A percentile compares a stretch with the other conserved stretches of the same genome.
Conservation (phyloP, 345 rosid species). For the Cardamine occulta region DNA sequence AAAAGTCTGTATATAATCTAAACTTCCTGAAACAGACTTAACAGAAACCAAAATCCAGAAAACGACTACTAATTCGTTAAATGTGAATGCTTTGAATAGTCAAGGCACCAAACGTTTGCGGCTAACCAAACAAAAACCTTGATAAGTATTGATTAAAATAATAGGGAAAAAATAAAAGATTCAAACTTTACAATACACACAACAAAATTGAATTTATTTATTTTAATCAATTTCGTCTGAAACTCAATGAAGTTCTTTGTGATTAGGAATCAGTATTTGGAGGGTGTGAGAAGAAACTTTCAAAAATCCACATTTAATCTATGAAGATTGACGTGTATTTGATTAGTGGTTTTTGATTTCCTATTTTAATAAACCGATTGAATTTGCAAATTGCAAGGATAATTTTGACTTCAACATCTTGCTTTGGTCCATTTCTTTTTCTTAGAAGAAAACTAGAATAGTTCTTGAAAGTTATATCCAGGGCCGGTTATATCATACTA, state of each 20-base stretch:
- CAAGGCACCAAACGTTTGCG: conserved; percentile 1
- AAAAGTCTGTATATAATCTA: not conserved
- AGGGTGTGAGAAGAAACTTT: not conserved
- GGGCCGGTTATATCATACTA: not conserved
- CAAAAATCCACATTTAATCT: not conserved
- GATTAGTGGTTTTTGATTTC: not conserved
- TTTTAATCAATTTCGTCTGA: not conserved
- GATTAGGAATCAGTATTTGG: conserved; percentile 6
- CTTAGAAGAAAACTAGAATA: not conserved
- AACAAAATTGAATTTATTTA: not conserved
- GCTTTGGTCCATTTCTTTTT: not conserved
- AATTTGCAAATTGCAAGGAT: not conserved
- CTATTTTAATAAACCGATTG: not conserved
- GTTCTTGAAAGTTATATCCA: not conserved
- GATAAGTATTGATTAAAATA: not conserved
- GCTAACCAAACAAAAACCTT: not conserved
- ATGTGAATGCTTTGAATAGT: too few relatives aligned
- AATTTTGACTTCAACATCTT: conserved; percentile 1
- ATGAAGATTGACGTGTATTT: not conserved
- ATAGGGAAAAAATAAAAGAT: not conserved
- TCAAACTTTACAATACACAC: not conserved
- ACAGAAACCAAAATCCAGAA: not conserved
- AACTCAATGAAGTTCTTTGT: not conserved
- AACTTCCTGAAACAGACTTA: not conserved
- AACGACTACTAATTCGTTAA: not conserved